Evolutionary conservation across 2,329 filamentous ascomycete genomes (phyloP).

Genomic region (Onygenales sp.): DNA sequence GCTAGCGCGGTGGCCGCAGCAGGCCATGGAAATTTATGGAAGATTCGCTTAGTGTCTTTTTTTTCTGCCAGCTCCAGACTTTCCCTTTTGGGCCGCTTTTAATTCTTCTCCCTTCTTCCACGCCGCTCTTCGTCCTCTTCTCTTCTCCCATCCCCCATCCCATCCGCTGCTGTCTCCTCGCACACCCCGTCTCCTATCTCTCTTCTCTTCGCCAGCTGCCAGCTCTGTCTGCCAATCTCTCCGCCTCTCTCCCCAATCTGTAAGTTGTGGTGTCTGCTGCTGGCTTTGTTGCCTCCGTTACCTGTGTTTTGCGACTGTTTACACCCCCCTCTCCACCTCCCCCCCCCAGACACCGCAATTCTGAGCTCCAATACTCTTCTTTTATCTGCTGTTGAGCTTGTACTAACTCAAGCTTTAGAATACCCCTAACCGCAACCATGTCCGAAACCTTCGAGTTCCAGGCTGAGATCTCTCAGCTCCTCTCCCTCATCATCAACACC

Average conservation of each 20-base stretch:
- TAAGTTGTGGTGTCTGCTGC: conserved; percentile 9
- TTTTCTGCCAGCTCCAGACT: conserved; percentile 3
- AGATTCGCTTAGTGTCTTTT: conserved; percentile 13
- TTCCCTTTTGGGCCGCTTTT: conserved; percentile 11
- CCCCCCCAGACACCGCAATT: conserved; percentile 35
- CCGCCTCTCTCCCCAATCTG: conserved; percentile 7
- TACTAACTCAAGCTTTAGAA: conserved; percentile 4
- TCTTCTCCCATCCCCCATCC: conserved; percentile 7
- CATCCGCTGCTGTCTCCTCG: background rate
- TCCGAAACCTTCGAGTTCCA: conserved; percentile 98
- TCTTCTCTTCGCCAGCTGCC: conserved; percentile 1
- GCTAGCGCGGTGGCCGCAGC: conserved; percentile 4
- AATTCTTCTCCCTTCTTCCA: conserved; percentile 8
- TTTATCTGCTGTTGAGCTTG: background rate
- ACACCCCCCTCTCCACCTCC: conserved; percentile 9
- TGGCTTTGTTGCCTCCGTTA: background rate
- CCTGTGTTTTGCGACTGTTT: conserved; percentile 1
- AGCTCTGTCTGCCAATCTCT: conserved; percentile 3
- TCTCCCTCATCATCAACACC: conserved; percentile 99
- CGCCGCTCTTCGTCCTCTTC: conserved; percentile 9
- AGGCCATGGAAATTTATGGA: conserved; percentile 14
- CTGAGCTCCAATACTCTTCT: conserved; percentile 46
- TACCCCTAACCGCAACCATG: conserved; percentile 52
- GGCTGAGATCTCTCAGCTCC: conserved; percentile 99
- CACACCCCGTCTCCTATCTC: conserved; percentile 5